Evolutionary conservation across 345 rosid species (phyloP), one percentile per base, ranked within the genome.

Genomic region (Litchi chinensis): DNA sequence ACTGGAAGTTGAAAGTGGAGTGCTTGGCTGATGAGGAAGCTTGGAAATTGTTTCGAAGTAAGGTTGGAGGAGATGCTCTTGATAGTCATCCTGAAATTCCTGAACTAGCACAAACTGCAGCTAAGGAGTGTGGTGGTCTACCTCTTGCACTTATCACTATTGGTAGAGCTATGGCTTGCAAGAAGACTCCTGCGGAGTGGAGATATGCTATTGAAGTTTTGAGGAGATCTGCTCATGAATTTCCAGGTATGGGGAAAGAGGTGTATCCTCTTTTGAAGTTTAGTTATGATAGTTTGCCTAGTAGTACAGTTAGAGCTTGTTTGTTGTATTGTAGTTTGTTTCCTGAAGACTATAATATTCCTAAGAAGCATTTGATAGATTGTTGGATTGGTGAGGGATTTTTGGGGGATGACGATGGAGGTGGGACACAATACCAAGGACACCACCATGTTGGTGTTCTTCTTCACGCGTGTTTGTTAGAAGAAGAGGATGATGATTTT

Each of bases 331-430:
- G 68, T 74, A 60, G 77, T 22, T 74, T 74, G 39, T 63, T 71
- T 63, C 71, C 76, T 0, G 76, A 78, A 52, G 80, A 78, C 43
- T 71, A 2, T 48, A 2, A 3, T 1, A 63, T 78, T 71, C 19
- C 26, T 4, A 62, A n/a, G 39, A 62, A 28, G 26, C 52, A 78
- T 3, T 2, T 78, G 63, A 62, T 78, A 46, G 74, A 71, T 37
- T 78, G 24, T 28, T 78, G 80, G 80, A 60, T 71, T 15, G 52
- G 66, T 6, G 79, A 77, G 66, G 64, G 65, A 15, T 39, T 68
- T 67, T 54, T 68, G 32, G 41, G 22, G n/a, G 54, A 68, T 0
- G 13, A 68, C 68, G 74, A 76, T 19, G 60, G 12, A 66, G 26
- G 1, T 2, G 48, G 32, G 19, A 73, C 41, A 39, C 48, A 39